These are phyloP conservation scores for Backusella sp. DNA, from an alignment of 192 early-diverging fungal genomes.

Conservation along the genomic window DNA sequence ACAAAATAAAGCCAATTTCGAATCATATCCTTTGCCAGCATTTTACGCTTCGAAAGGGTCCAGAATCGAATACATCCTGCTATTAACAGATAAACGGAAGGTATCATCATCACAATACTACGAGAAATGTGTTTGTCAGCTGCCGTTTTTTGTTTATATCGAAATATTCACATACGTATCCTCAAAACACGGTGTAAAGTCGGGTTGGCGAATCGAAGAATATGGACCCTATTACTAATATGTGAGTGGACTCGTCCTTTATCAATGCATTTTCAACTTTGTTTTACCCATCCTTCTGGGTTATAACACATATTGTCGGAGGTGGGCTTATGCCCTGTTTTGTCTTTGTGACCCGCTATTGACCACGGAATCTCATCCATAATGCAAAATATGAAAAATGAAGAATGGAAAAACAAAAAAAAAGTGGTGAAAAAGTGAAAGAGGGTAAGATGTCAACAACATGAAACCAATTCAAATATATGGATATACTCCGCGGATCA, in stretches of 20 bases:
- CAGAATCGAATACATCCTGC: slow-evolving; percentile 42
- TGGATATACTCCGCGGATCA: neutral
- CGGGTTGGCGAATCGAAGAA: slow-evolving; percentile 9
- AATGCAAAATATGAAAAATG: neutral
- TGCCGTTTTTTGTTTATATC: neutral
- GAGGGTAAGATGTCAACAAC: neutral
- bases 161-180: slow-evolving; percentile 22
- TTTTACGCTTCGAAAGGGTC: slow-evolving; percentile 26
- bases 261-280: neutral
- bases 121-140: neutral
- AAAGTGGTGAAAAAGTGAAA: neutral
- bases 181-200: slow-evolving; percentile 32
- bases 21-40: slow-evolving; percentile 25
- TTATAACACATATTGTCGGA: slow-evolving; percentile 19
- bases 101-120: slow-evolving; percentile 9
- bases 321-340: neutral
- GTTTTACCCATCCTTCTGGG: slow-evolving; percentile 45
- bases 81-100: slow-evolving; percentile 22
- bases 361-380: neutral
- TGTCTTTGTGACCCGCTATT: neutral
- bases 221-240: slow-evolving; percentile 26
- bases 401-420: neutral
- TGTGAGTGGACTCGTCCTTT: neutral
- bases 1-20: slow-evolving; percentile 34
- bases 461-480: neutral